Percentiles rank a stretch among this genome's conserved stretches.
Evolutionary conservation across 2,329 filamentous ascomycete species (phyloP).

Genomic region (Aspergillus ruber): DNA sequence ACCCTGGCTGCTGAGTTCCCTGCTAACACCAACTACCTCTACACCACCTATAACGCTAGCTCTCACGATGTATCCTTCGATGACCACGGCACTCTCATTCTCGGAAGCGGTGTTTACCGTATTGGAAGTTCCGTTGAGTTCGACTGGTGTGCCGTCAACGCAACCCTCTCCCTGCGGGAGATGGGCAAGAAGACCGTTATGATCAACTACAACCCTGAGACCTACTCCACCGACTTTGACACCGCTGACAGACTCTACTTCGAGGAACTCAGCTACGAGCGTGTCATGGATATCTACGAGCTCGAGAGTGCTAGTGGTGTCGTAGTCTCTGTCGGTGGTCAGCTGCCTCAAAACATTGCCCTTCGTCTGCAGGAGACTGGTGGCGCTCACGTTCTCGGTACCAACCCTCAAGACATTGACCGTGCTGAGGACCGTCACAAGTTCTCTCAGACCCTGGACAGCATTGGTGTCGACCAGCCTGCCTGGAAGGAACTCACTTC

Average conservation of each 20-base stretch:
- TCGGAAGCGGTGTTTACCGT: constrained; percentile 93
- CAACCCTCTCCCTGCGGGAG: constrained; percentile 70
- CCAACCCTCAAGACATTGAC: constrained; percentile 89
- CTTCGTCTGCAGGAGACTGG: constrained; percentile 87
- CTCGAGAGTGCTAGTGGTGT: constrained; percentile 78
- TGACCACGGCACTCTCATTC: constrained; percentile 80
- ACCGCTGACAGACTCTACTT: constrained; percentile 90
- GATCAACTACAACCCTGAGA: constrained; percentile 91
- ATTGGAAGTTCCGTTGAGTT: constrained; percentile 98
- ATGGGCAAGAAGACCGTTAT: constrained; percentile 97
- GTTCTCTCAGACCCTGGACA: constrained; percentile 95
- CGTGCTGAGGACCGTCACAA: constrained; percentile 97
- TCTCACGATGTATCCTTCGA: constrained; percentile 91
- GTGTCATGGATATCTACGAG: constrained; percentile 98
- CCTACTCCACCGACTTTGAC: constrained; percentile 77
- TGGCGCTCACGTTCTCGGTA: constrained; percentile 84
- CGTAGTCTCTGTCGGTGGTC: constrained; percentile 91
- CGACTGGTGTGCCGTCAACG: constrained; percentile 95
- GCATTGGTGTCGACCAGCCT: constrained; percentile 92
- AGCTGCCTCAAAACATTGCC: constrained; percentile 95
- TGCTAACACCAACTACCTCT: constrained; percentile 89
- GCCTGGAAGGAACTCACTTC: constrained; percentile 97
- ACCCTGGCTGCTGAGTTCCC: constrained; percentile 96
- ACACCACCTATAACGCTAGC: constrained; percentile 95
- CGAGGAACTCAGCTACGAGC: constrained; percentile 92